Evolutionary conservation across 148 eudicot species (phyloP), one percentile per base, ranked within the genome.

Genomic region (Fagopyrum esculentum): DNA sequence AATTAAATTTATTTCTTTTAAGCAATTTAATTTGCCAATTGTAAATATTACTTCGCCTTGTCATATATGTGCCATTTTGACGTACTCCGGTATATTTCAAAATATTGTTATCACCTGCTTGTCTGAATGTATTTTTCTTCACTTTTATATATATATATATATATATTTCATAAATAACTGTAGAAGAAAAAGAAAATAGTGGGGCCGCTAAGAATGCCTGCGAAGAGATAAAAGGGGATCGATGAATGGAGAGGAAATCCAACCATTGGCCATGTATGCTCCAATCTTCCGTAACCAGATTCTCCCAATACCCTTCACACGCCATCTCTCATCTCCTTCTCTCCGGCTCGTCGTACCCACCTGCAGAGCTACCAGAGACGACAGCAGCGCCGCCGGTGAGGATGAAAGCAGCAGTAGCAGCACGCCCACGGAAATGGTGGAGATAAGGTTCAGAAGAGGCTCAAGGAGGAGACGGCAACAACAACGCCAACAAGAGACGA

Each of bases 371-470:
- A 10, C 69, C 45, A 6, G 45, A 6, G 44, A 63, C 10, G 44
- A 63, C 69, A 10, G 16, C 44, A 4, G 45, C 69, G 9, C 69
- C 69, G 16, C 69, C 16, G 12, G 9, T 8, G 52, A 49, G 3
- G 52, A 49, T 49, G 52, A 22, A 10, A 13, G 5, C 64, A 2
- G 30, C 85, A 85, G 3, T 57, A 80, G 1, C 40, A 30, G 64
- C 16, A 54, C 82, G 30, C 78, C 88, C 45, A 83, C 85, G 0
- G 81, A 78, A 0, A 17, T 79, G 0, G 89, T 78, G 6, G 87
- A 84, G 77, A 78, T 90, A 59, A 77, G 86, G 82, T 85, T 85
- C 75, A 79, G 85, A 46, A 75, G 97, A 79, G 93, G 90, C 2
- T 76, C 82, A 1, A 79, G 69, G 46, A 80, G 73, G 73, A 72